Conservation (phyloP, 441 rosid species). For the Pelargonium fulgidum region DNA sequence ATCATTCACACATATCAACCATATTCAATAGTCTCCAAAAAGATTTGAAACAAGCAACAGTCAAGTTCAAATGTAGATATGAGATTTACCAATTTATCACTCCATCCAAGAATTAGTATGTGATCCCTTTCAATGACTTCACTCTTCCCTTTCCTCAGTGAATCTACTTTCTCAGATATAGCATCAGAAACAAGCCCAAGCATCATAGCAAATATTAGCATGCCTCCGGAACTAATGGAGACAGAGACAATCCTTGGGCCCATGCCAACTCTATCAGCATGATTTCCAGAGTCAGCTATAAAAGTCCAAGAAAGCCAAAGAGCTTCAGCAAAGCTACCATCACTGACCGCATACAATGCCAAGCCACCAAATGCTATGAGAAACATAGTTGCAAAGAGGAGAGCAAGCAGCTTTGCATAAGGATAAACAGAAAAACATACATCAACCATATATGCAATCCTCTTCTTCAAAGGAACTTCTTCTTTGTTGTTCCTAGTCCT, state of each 20-base stretch:
- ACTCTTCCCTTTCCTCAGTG: conserved; percentile 79
- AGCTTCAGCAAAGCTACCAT: conserved; percentile 71
- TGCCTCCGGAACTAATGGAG: conserved; percentile 84
- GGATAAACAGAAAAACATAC: conserved; percentile 85
- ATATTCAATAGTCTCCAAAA: neutral
- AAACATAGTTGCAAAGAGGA: conserved; percentile 74
- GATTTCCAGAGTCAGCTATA: conserved; percentile 87
- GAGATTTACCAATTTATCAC: conserved; percentile 72
- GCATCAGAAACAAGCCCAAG: conserved; percentile 93
- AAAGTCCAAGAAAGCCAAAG: conserved; percentile 94
- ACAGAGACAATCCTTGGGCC: conserved; percentile 84
- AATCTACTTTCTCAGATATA: conserved; percentile 92
- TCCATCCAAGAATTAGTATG: conserved; percentile 88
- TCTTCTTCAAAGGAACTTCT: conserved; percentile 83
- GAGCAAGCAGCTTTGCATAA: conserved; percentile 84
- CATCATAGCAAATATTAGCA: conserved; percentile 95
- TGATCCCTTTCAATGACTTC: conserved; percentile 90
- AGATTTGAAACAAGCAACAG: neutral
- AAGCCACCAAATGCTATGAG: conserved; percentile 80
- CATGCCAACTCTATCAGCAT: conserved; percentile 72
- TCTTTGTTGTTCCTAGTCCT: conserved; percentile 46
- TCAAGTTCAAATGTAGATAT: conserved; percentile 13
- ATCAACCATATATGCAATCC: conserved; percentile 80
- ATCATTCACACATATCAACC: neutral
- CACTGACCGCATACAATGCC: conserved; percentile 77